These are phyloP conservation scores for Cercospora janseana DNA, from an alignment of 2,329 filamentous ascomycete genomes.

Conservation along the genomic window DNA sequence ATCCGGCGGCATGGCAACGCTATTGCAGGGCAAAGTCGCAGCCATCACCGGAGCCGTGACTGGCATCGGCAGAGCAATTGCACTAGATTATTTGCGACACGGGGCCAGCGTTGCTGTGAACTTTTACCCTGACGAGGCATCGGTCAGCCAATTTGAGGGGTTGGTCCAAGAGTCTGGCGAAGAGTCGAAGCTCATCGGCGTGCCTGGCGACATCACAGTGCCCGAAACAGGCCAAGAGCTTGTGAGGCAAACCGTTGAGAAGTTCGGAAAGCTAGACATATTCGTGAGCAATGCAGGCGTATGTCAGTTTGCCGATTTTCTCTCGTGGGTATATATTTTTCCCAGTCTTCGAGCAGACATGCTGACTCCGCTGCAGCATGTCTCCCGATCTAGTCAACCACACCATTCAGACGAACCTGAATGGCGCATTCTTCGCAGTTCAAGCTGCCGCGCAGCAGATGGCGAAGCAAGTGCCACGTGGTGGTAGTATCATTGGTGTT, in stretches of 20 bases:
- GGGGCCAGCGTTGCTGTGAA: conserved; percentile 79
- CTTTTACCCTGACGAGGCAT: conserved; percentile 63
- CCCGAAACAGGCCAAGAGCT: conserved; percentile 68
- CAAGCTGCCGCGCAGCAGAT: conserved; percentile 85
- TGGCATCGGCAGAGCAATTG: conserved; percentile 82
- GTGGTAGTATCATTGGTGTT: conserved; percentile 77
- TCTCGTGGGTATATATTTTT: conserved; percentile 53
- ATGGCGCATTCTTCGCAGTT: conserved; percentile 82
- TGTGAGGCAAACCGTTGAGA: conserved; percentile 63
- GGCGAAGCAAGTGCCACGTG: conserved; percentile 59
- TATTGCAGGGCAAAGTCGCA: conserved; percentile 73
- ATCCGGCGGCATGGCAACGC: conserved; percentile 17
- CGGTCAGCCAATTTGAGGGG: conserved; percentile 46
- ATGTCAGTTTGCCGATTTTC: conserved; percentile 83
- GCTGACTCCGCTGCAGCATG: conserved; percentile 49
- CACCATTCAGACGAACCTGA: conserved; percentile 77
- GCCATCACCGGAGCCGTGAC: conserved; percentile 85
- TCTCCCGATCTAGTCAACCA: conserved; percentile 66
- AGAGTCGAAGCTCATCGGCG: conserved; percentile 56
- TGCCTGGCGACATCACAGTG: conserved; percentile 74
- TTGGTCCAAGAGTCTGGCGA: conserved; percentile 46
- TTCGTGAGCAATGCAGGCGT: conserved; percentile 88
- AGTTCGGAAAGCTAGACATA: conserved; percentile 58
- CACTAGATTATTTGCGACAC: conserved; percentile 72
- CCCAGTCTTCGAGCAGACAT: not conserved